Conservation (phyloP, 169 alveolate species). For the Plasmodium vivax region DNA sequence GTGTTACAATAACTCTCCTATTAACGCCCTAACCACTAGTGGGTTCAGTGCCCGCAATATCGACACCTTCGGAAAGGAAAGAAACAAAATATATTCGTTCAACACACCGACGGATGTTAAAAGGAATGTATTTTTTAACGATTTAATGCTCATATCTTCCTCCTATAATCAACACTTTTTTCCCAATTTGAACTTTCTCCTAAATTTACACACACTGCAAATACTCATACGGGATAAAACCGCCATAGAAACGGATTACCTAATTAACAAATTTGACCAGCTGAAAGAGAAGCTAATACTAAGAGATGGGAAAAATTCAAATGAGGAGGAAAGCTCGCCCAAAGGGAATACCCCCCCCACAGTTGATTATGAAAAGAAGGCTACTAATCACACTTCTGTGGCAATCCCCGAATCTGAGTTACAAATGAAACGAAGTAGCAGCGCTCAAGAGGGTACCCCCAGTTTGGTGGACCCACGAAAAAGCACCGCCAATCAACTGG, state of each 20-base stretch:
- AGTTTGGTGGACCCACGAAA: neutral
- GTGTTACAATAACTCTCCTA: conserved; percentile 60
- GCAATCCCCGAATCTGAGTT: neutral
- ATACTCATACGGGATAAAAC: conserved; percentile 71
- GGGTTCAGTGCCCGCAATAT: conserved; percentile 69
- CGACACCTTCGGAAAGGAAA: conserved; percentile 71
- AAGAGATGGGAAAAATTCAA: neutral
- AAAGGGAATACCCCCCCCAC: neutral
- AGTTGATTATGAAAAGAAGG: neutral
- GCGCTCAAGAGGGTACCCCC: neutral
- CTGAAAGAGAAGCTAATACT: conserved; percentile 27
- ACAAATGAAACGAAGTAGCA: neutral
- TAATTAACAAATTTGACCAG: conserved; percentile 68
- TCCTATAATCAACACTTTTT: conserved; percentile 65
- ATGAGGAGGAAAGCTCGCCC: neutral
- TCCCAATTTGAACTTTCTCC: conserved; percentile 43
- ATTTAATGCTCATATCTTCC: conserved; percentile 57
- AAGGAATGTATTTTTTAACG: conserved; percentile 40
- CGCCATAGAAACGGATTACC: conserved; percentile 66
- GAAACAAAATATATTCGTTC: conserved; percentile 72
- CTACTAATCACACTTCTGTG: neutral
- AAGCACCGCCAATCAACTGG: neutral
- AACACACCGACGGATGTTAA: conserved; percentile 73
- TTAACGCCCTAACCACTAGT: conserved; percentile 55
- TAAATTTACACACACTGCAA: conserved; percentile 70